Conservation (phyloP, 1,284 basidiomycete genomes). For the Cryptococcus sp. region DNA sequence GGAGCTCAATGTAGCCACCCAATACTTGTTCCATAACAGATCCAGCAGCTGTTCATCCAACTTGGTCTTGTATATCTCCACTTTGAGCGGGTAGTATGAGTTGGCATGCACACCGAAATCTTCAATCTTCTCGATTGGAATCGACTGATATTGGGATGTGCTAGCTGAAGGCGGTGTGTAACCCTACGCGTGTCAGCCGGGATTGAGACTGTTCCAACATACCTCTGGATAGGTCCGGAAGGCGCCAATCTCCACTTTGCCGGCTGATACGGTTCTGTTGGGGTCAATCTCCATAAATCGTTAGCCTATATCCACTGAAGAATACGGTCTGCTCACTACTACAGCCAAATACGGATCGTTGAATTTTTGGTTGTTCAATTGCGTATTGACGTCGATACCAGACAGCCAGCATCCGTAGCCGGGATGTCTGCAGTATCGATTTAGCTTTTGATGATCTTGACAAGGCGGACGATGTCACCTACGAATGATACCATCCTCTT, state of each 20-base stretch:
- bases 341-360: constrained; percentile 97
- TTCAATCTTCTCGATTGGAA: constrained; percentile 91
- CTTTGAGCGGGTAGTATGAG: constrained; percentile 89
- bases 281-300: constrained; percentile 75
- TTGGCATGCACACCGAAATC: constrained; percentile 99
- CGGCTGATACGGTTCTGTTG: constrained; percentile 95
- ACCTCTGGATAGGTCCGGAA: constrained; percentile 92
- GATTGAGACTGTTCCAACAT: constrained; percentile 13
- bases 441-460: background rate
- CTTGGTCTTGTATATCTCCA: constrained; percentile 90
- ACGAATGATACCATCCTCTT: constrained; percentile 98
- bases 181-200: constrained; percentile 51
- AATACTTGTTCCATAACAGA: constrained; percentile 98
- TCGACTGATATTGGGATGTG: constrained; percentile 85
- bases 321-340: constrained; percentile 65
- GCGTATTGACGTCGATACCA: constrained; percentile 94
- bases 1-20: constrained; percentile 93
- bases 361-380: constrained; percentile 90
- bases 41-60: constrained; percentile 84
- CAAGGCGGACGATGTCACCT: constrained; percentile 7
- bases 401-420: constrained; percentile 98
- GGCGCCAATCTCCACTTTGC: constrained; percentile 97
- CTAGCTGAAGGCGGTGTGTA: constrained; percentile 74
- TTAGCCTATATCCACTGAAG: background rate
- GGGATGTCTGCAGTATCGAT: constrained; percentile 62